phyloP scores from a whole-genome alignment of 352 stramenopile species.

The Globisporangium megalacanthum region DNA sequence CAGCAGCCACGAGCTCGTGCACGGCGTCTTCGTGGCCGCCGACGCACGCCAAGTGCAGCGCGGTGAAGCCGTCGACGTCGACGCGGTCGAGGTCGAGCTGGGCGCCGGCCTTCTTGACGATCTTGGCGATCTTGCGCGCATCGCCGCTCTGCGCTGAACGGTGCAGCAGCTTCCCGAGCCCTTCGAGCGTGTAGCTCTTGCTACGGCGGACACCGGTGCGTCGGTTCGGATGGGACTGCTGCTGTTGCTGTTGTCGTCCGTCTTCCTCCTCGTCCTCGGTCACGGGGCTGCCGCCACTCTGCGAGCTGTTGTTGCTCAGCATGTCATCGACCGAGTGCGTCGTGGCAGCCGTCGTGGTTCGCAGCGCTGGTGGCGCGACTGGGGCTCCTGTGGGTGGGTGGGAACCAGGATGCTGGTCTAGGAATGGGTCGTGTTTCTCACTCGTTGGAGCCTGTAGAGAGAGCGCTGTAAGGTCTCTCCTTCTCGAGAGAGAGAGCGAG shows the following conservation, averaged over 20 bases:
- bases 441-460: too few species aligned
- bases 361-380: neutral
- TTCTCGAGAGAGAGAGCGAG: too few species aligned
- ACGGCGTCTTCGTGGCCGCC: slow-evolving; percentile 41
- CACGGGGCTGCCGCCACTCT: slow-evolving; percentile 51
- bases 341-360: neutral
- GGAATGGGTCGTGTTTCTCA: too few species aligned
- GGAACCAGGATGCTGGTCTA: too few species aligned
- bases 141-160: slow-evolving; percentile 40
- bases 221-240: too few species aligned
- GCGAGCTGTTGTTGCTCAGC: slow-evolving; percentile 30
- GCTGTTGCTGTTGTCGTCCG: slow-evolving; percentile 1
- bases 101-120: slow-evolving; percentile 28
- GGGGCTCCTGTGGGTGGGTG: neutral
- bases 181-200: slow-evolving; percentile 11
- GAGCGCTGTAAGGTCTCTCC: too few species aligned
- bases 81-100: slow-evolving; percentile 21
- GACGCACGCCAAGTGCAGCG: slow-evolving; percentile 51
- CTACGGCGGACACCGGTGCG: neutral
- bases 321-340: slow-evolving; percentile 4
- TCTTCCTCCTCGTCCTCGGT: slow-evolving; percentile 40
- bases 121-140: slow-evolving; percentile 40
- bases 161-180: slow-evolving; percentile 30
- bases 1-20: slow-evolving; percentile 29
- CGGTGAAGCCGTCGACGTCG: slow-evolving; percentile 56